Percentiles rank a stretch among this genome's conserved stretches.
Evolutionary conservation across 495 filamentous ascomycete species (phyloP).

Genomic region (Bacidia gigantensis): DNA sequence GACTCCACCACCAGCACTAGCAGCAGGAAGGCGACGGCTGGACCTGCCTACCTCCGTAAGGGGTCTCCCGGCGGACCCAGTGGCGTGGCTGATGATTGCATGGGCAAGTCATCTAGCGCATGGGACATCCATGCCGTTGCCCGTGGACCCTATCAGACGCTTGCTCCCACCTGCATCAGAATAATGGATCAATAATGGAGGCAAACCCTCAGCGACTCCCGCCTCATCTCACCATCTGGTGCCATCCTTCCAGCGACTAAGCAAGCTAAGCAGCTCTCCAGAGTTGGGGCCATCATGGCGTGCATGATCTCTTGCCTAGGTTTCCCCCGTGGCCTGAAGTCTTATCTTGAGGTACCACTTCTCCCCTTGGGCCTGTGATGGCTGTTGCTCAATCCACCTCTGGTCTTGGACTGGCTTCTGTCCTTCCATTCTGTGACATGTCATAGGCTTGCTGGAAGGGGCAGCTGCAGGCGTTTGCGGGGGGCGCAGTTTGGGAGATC

Average conservation of each 20-base stretch:
- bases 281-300: not conserved
- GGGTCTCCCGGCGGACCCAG: not conserved
- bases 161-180: too few species aligned
- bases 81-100: too few species aligned
- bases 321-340: not conserved
- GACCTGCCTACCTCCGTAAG: not conserved
- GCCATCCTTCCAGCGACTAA: not conserved
- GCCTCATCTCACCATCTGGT: not conserved
- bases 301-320: not conserved
- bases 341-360: conserved; percentile 5
- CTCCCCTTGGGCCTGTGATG: not conserved
- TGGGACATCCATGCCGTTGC: not conserved
- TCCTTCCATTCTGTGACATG: not conserved
- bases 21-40: not conserved
- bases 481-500: not conserved
- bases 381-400: not conserved
- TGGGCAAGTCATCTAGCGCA: too few species aligned
- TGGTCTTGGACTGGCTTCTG: not conserved
- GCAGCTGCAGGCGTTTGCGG: conserved; percentile 2
- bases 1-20: not conserved
- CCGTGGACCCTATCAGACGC: not conserved
- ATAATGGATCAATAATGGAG: too few species aligned
- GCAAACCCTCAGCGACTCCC: too few species aligned
- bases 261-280: not conserved
- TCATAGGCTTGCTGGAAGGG: conserved; percentile 1